Evolutionary conservation across 2,329 filamentous ascomycete genomes (phyloP), one percentile per base, ranked within the genome.

Genomic region (Zymoseptoria brevis): DNA sequence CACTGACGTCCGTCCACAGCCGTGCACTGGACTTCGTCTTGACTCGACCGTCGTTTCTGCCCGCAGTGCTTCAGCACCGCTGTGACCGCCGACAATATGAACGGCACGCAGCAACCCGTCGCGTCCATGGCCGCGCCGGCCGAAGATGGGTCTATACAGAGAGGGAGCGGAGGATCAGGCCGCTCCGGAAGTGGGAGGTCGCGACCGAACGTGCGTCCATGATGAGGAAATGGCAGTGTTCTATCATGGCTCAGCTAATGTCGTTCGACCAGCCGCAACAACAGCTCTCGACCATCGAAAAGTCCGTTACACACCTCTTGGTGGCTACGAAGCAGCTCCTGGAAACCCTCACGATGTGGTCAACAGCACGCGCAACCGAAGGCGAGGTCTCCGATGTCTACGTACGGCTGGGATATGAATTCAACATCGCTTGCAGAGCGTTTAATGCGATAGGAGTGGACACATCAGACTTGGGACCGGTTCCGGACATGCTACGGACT

Each of bases 361-460:
- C 94, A 60, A 89, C 93, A 59, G 88, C 89, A 62, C 87, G 89
- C 69, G 92, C 94, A 57, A 92, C 90, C 64, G 94, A 99, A 76
- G 89, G 87, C 62, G 90, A 97, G 73, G 94, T 99, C 60, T 97
- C 94, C 11, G 94, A 99, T 74, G 94, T 99, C 68, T 99, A 99
- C 73, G 94, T 99, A 61, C 88, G 94, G 62, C 79, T 99, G 62
- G 94, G 94, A 53, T 99, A 99, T 76, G 94, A 99, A 76, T 99
- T 99, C 81, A 99, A 99, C 76, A 94, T 99, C 79, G 94, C 94
- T 26, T 97, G 93, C 75, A 88, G 94, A 58, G 93, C 94, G 62
- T 99, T 99, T 76, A 90, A 90, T 69, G 90, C 92, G 60, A 99
- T 99, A 70, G 94, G 95, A 62, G 94, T 99, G 63, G 94, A 99